These are phyloP conservation scores for Stagonosporopsis vannaccii DNA, from an alignment of 2,329 filamentous ascomycete genomes.

Conservation along the genomic window DNA sequence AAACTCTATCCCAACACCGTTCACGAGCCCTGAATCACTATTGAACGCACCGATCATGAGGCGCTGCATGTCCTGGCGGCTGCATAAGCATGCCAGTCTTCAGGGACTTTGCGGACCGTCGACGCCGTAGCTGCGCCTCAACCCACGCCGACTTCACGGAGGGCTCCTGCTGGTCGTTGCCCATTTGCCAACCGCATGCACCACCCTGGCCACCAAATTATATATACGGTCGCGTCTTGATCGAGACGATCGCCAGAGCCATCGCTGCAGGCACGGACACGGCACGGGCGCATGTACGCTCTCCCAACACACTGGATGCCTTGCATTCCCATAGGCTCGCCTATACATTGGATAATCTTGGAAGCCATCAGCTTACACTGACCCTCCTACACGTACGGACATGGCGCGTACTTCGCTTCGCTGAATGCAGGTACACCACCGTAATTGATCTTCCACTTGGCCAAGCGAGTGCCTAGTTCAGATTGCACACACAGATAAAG, in stretches of 20 bases:
- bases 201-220: neutral
- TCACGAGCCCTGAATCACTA: neutral
- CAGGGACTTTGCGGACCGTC: neutral
- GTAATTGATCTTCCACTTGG: conserved; percentile 1
- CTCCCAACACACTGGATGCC: conserved; percentile 3
- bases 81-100: conserved; percentile 2
- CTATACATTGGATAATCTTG: neutral
- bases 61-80: conserved; percentile 2
- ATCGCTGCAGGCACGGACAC: neutral
- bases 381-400: neutral
- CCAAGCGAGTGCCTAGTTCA: neutral
- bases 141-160: neutral
- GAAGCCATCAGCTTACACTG: conserved; percentile 4
- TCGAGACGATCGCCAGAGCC: neutral
- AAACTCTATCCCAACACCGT: neutral
- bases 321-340: conserved; percentile 1
- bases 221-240: neutral
- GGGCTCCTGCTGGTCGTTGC: neutral
- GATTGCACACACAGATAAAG: neutral
- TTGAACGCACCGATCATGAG: conserved; percentile 2
- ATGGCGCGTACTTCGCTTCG: neutral
- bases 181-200: neutral
- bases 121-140: conserved; percentile 4
- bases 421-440: conserved; percentile 8
- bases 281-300: neutral